phyloP scores from a whole-genome alignment of 139 green algal species.

The Coelastrella sp. region DNA sequence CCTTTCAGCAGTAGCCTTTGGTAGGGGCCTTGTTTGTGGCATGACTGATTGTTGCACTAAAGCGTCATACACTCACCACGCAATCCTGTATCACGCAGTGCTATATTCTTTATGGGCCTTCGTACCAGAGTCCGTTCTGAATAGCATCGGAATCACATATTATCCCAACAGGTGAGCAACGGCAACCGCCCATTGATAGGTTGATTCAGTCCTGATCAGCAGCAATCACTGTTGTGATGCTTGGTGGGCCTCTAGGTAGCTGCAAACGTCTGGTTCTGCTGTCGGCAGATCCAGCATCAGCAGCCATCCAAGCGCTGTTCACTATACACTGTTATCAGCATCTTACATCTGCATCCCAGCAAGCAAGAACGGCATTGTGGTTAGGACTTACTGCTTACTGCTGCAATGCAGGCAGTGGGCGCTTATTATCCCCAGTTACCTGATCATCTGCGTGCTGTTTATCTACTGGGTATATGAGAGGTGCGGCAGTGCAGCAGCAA shows the following conservation, averaged over 20 bases:
- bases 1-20: conserved; percentile 57
- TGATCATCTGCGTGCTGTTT: conserved; percentile 61
- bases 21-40: background rate
- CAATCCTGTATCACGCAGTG: conserved; percentile 50
- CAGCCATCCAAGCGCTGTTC: no score
- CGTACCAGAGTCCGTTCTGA: conserved; percentile 57
- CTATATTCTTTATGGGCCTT: conserved; percentile 73
- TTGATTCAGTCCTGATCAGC: background rate
- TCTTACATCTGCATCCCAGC: no score
- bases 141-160: conserved; percentile 70
- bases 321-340: no score
- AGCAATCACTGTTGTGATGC: background rate
- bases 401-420: conserved; percentile 67
- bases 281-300: no score
- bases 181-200: no score
- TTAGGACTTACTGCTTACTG: background rate
- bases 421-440: conserved; percentile 68
- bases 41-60: background rate
- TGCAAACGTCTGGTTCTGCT: no score
- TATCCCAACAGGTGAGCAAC: conserved; percentile 70
- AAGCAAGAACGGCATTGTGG: no score
- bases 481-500: conserved; percentile 43
- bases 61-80: background rate
- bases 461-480: conserved; percentile 71
- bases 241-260: no score